Conservation (phyloP, 208 protist genomes). For the Crithidia brevicula region DNA sequence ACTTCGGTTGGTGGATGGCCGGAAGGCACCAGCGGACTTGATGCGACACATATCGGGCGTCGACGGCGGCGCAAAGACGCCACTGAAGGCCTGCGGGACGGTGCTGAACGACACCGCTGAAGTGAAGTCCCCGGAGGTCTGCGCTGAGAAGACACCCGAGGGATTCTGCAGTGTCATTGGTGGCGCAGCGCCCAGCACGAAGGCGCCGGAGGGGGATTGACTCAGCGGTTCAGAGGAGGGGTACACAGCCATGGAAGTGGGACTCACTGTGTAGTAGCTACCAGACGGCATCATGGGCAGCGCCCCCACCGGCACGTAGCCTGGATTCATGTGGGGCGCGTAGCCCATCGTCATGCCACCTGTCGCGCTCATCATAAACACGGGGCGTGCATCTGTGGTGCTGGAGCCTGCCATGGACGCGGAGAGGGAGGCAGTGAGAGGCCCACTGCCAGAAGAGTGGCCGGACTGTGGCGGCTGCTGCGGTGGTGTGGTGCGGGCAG, state of each 20-base stretch:
- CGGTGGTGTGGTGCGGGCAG: background rate
- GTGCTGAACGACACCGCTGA: background rate
- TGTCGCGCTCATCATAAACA: background rate
- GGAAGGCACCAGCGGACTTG: background rate
- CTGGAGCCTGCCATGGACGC: background rate
- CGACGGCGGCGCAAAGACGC: background rate
- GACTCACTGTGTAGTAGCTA: slow-evolving; percentile 8
- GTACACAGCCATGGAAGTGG: slow-evolving; percentile 6
- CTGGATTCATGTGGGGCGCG: background rate
- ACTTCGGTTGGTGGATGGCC: background rate
- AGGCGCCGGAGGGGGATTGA: background rate
- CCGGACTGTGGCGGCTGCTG: no score
- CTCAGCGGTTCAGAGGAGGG: background rate
- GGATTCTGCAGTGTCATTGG: background rate
- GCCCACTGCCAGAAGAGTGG: no score
- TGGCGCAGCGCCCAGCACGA: background rate
- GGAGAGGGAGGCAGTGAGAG: background rate
- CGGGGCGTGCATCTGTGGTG: background rate
- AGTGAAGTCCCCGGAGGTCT: slow-evolving; percentile 1
- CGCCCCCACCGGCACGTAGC: background rate
- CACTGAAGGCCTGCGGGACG: background rate
- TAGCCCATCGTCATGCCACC: slow-evolving; percentile 3
- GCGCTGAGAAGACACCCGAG: background rate
- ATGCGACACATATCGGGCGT: background rate
- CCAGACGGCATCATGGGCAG: slow-evolving; percentile 2